phyloP scores from a whole-genome alignment of 2,329 filamentous ascomycete genomes.

The Colletotrichum navitas region DNA sequence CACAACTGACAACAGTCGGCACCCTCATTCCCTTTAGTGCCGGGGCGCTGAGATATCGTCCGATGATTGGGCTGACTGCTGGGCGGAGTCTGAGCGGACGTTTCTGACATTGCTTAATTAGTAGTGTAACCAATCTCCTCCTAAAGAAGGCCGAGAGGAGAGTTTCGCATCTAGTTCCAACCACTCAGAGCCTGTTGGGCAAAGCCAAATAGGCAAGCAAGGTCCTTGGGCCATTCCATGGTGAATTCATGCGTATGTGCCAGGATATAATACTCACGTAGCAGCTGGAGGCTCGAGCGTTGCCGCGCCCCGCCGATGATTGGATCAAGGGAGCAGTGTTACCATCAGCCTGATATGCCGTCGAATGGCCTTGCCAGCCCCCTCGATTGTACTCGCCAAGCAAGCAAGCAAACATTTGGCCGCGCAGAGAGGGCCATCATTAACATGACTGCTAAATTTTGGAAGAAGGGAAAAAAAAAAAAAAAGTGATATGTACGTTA shows the following conservation, averaged over 20 bases:
- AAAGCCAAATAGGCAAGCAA: conserved; percentile 29
- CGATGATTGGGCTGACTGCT: conserved; percentile 26
- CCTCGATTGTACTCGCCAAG: background rate
- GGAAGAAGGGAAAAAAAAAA: background rate
- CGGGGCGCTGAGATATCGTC: conserved; percentile 33
- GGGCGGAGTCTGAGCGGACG: conserved; percentile 31
- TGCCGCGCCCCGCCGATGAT: conserved; percentile 24
- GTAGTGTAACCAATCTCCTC: conserved; percentile 10
- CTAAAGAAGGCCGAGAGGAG: conserved; percentile 14
- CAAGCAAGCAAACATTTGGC: background rate
- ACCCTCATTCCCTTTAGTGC: conserved; percentile 19
- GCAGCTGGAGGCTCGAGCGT: conserved; percentile 28
- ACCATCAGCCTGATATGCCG: conserved; percentile 20
- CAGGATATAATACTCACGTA: conserved; percentile 10
- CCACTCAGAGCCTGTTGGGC: conserved; percentile 18
- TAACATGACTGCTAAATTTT: background rate
- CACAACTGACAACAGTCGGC: conserved; percentile 4
- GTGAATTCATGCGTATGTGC: conserved; percentile 32
- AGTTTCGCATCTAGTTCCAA: conserved; percentile 29
- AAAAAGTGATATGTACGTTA: conserved; percentile 23
- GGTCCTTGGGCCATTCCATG: conserved; percentile 22
- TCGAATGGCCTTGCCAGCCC: background rate
- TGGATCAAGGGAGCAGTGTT: conserved; percentile 32
- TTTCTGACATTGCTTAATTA: conserved; percentile 38
- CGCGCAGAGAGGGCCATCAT: background rate